Conservation (phyloP, 1,284 basidiomycete genomes). For the Malassezia slooffiae region DNA sequence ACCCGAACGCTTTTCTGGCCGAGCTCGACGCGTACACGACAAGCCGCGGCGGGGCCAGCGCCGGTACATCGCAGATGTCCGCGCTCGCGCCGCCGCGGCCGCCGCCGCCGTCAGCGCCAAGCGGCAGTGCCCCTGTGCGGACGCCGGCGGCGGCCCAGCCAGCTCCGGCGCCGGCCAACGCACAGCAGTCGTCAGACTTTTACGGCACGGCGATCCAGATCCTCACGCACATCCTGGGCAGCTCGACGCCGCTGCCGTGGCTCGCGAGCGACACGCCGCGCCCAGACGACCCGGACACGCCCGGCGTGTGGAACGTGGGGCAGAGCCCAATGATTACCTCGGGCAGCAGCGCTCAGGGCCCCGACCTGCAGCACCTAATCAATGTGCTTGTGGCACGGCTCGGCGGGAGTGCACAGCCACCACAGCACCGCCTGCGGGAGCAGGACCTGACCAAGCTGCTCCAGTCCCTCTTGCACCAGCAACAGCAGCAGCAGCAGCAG, state of each 20-base stretch:
- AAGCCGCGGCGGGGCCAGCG: not conserved
- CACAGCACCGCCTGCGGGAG: conserved; percentile 20
- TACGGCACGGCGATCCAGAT: conserved; percentile 34
- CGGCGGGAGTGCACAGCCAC: conserved; percentile 17
- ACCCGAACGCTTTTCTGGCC: conserved; percentile 5
- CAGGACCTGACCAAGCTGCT: conserved; percentile 30
- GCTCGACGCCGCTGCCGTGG: conserved; percentile 23
- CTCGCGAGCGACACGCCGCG: conserved; percentile 15
- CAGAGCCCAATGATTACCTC: too few relatives aligned
- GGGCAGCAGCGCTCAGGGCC: too few relatives aligned
- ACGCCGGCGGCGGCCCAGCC: not conserved
- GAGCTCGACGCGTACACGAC: conserved; percentile 9
- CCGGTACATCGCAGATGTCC: too few relatives aligned
- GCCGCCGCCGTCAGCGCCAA: too few relatives aligned
- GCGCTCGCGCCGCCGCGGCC: too few relatives aligned
- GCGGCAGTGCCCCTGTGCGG: too few relatives aligned
- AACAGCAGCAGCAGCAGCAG: conserved; percentile 8
- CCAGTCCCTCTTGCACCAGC: conserved; percentile 28
- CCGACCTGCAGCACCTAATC: conserved; percentile 23
- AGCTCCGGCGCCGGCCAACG: not conserved
- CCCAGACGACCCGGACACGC: conserved; percentile 18
- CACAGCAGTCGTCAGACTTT: conserved; percentile 21
- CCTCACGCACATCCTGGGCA: conserved; percentile 32
- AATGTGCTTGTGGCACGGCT: conserved; percentile 22
- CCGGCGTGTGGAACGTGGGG: too few relatives aligned